Percentiles rank a stretch among this genome's conserved stretches.
phyloP scores from a whole-genome alignment of 768 basidiomycete genomes.

The Galerina marginata region DNA sequence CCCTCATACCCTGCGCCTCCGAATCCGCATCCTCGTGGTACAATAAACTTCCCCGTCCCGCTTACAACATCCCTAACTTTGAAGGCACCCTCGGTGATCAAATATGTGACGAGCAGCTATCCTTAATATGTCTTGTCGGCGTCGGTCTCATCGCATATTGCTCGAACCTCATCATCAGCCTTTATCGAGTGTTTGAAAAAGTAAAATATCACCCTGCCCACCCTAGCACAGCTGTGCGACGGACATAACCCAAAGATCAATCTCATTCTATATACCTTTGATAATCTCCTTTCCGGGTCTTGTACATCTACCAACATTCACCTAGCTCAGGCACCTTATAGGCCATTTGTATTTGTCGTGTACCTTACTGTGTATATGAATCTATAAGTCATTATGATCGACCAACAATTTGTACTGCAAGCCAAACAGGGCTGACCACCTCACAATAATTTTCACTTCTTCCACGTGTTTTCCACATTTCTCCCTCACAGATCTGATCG shows the following conservation, averaged over 20 bases:
- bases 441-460: too few species aligned
- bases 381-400: too few species aligned
- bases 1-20: conserved; percentile 77
- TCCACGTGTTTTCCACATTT: too few species aligned
- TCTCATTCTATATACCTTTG: background rate
- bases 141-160: conserved; percentile 82
- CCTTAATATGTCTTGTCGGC: conserved; percentile 78
- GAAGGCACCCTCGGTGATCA: conserved; percentile 56
- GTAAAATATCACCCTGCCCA: conserved; percentile 70
- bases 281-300: background rate
- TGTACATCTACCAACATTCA: background rate
- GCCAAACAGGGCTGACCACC: too few species aligned
- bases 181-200: conserved; percentile 89
- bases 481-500: too few species aligned
- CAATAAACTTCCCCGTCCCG: conserved; percentile 63
- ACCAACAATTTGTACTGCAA: too few species aligned
- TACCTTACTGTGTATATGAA: too few species aligned
- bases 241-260: conserved; percentile 7
- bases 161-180: conserved; percentile 81
- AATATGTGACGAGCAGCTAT: conserved; percentile 78
- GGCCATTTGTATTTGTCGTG: background rate
- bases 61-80: conserved; percentile 43
- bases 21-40: conserved; percentile 73
- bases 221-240: conserved; percentile 23
- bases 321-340: background rate